phyloP scores from a whole-genome alignment of 1,139 yeast species.

The Yamadazyma aaseri region DNA sequence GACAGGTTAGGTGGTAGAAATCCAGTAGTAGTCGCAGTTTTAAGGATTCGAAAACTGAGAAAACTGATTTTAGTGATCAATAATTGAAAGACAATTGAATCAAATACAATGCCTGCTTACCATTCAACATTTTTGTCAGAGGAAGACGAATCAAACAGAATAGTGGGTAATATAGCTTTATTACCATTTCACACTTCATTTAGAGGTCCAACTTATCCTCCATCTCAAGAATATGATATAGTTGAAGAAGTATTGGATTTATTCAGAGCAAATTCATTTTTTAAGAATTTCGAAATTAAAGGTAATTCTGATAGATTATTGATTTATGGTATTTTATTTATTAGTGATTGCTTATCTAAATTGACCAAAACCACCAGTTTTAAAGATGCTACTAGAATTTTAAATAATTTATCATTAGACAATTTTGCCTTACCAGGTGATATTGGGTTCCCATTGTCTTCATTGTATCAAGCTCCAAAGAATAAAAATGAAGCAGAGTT shows the following conservation, averaged over 20 bases:
- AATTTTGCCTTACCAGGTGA: constrained; percentile 94
- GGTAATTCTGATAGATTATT: constrained; percentile 94
- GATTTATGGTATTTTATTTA: constrained; percentile 90
- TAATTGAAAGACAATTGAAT: too few relatives aligned
- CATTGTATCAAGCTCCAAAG: constrained; percentile 74
- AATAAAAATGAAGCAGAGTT: constrained; percentile 76
- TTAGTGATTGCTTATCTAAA: constrained; percentile 78
- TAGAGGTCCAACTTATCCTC: constrained; percentile 91
- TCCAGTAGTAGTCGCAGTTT: too few relatives aligned
- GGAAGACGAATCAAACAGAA: constrained; percentile 47
- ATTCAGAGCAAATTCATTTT: constrained; percentile 93
- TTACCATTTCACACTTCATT: constrained; percentile 80
- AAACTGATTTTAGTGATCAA: neutral
- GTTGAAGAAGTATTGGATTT: constrained; percentile 88
- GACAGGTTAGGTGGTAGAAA: too few relatives aligned
- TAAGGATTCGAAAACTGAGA: neutral
- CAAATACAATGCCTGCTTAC: constrained; percentile 72
- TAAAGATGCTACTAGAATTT: constrained; percentile 68
- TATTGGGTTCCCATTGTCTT: constrained; percentile 86
- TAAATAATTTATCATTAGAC: constrained; percentile 85
- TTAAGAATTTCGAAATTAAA: constrained; percentile 93
- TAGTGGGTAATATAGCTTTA: constrained; percentile 69
- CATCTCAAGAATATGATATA: constrained; percentile 81
- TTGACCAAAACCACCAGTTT: constrained; percentile 45
- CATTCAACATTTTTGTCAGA: constrained; percentile 88